Percentiles rank a stretch among this genome's conserved stretches.
Evolutionary conservation across 495 filamentous ascomycete species (phyloP).

Genomic region (Podospora didyma): DNA sequence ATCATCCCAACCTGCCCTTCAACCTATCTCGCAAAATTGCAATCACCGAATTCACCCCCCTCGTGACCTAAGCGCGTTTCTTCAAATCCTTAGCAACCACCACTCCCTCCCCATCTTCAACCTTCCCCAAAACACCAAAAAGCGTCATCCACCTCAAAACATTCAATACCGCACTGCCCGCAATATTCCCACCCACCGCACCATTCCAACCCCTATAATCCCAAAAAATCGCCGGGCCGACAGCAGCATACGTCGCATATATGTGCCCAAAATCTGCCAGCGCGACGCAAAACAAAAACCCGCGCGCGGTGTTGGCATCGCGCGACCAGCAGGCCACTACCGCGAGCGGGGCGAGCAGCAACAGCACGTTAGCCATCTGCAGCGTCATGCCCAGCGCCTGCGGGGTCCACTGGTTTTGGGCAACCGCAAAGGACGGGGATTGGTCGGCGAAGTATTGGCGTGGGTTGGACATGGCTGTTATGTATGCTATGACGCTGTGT

Average conservation of each 20-base stretch:
- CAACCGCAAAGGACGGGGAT: slow-evolving; percentile 34
- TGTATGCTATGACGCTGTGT: slow-evolving; percentile 42
- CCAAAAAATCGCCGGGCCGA: slow-evolving; percentile 47
- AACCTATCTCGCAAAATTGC: no score
- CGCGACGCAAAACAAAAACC: slow-evolving; percentile 51
- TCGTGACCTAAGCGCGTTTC: no score
- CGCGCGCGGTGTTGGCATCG: slow-evolving; percentile 47
- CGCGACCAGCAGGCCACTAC: slow-evolving; percentile 49
- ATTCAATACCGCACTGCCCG: slow-evolving; percentile 48
- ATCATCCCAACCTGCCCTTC: no score
- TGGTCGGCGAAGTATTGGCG: slow-evolving; percentile 48
- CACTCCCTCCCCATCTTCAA: no score
- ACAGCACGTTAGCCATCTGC: slow-evolving; percentile 56
- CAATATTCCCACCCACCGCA: slow-evolving; percentile 57
- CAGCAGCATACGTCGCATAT: slow-evolving; percentile 48
- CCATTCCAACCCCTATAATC: slow-evolving; percentile 51
- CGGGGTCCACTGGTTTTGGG: slow-evolving; percentile 28
- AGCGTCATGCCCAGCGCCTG: slow-evolving; percentile 49
- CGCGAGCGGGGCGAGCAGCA: slow-evolving; percentile 50
- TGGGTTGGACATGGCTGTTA: slow-evolving; percentile 40
- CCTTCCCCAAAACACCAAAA: slow-evolving; percentile 50
- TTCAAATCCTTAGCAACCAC: no score
- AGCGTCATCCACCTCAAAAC: slow-evolving; percentile 48
- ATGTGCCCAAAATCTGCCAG: slow-evolving; percentile 62
- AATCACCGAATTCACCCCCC: no score